These are phyloP conservation scores for Paecilomyces fulvus DNA, from an alignment of 2,329 filamentous ascomycete genomes.

Conservation along the genomic window DNA sequence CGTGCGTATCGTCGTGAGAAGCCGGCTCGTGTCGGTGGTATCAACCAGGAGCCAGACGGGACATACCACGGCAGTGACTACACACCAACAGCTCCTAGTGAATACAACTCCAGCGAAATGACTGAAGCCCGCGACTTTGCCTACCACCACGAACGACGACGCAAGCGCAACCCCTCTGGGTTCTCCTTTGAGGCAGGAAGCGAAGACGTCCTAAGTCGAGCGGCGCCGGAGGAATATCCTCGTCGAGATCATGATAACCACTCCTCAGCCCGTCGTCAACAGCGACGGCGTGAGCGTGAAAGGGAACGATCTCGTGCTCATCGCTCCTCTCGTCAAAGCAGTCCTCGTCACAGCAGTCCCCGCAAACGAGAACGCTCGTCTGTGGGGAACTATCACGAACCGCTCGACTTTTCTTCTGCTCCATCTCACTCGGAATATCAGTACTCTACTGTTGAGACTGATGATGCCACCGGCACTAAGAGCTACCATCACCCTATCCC, in stretches of 20 bases:
- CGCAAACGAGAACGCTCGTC: constrained; percentile 27
- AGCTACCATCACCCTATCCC: constrained; percentile 51
- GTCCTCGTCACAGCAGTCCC: constrained; percentile 26
- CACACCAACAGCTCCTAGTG: constrained; percentile 54
- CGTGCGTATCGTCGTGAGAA: constrained; percentile 80
- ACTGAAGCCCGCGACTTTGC: constrained; percentile 39
- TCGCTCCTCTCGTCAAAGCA: constrained; percentile 7
- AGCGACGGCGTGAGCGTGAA: constrained; percentile 12
- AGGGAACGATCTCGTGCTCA: constrained; percentile 3
- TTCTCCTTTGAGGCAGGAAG: constrained; percentile 45
- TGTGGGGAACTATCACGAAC: constrained; percentile 34
- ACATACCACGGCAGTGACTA: constrained; percentile 72
- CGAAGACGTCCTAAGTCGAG: constrained; percentile 33
- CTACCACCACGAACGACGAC: constrained; percentile 14
- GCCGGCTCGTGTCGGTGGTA: constrained; percentile 74
- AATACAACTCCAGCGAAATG: constrained; percentile 39
- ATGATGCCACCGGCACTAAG: constrained; percentile 43
- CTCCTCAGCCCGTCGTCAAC: constrained; percentile 23
- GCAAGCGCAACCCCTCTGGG: constrained; percentile 21
- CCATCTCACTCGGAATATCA: constrained; percentile 31
- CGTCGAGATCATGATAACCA: constrained; percentile 16
- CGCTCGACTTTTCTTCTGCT: constrained; percentile 34
- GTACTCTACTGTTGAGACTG: constrained; percentile 33
- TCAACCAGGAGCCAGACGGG: constrained; percentile 76
- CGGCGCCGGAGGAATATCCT: constrained; percentile 26